A percentile compares a stretch with the other conserved stretches of the same genome.
These are phyloP conservation scores for Fallopia convolvulus DNA, from an alignment of 148 eudicot genomes.

Conservation along the genomic window DNA sequence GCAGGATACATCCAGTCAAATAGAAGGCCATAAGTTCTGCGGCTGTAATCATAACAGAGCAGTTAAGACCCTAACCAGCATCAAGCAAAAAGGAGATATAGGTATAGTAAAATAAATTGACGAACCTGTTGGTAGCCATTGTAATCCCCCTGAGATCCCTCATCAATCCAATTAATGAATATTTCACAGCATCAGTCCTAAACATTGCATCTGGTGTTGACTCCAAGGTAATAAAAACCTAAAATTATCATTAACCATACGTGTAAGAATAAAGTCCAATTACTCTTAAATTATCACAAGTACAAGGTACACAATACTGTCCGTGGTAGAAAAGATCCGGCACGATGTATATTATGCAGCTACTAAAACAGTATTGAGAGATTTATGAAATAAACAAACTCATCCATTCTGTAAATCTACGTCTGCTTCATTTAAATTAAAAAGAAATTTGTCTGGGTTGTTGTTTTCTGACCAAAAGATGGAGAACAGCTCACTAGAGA, in stretches of 20 bases:
- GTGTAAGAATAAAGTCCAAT: not conserved
- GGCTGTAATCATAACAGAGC: conserved; percentile 38
- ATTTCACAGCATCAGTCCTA: conserved; percentile 71
- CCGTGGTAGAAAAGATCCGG: not conserved
- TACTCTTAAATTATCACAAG: not conserved
- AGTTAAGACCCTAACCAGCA: not conserved
- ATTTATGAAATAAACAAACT: not conserved
- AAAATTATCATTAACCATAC: conserved; percentile 4
- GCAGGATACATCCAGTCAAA: conserved; percentile 98
- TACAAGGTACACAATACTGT: not conserved
- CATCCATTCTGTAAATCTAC: not conserved
- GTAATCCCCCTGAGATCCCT: conserved; percentile 94
- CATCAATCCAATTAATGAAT: conserved; percentile 77
- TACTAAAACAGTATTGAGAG: not conserved
- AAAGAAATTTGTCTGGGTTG: not conserved
- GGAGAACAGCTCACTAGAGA: not conserved
- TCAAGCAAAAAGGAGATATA: not conserved
- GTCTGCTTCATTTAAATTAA: not conserved
- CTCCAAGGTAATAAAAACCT: conserved; percentile 76
- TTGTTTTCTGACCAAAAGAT: not conserved
- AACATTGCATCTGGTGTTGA: conserved; percentile 77
- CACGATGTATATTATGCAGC: not conserved
- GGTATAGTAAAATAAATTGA: not conserved
- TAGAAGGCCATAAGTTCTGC: conserved; percentile 82
- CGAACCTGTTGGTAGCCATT: conserved; percentile 88